phyloP scores from a whole-genome alignment of 768 basidiomycete genomes.

The Tulasnella sp. region DNA sequence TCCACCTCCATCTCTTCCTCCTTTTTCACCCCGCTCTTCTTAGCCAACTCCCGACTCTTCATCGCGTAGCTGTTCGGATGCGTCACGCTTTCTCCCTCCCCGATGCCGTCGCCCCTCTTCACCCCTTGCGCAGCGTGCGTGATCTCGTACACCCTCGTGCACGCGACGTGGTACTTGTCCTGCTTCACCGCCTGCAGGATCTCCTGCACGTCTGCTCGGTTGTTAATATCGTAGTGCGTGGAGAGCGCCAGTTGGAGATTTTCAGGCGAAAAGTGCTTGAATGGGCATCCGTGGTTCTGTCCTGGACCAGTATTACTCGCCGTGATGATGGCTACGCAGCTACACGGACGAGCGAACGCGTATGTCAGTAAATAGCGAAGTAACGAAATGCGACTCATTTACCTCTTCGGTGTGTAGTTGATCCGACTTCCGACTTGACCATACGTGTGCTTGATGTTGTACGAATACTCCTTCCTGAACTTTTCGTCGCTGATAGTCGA shows the following conservation, averaged over 20 bases:
- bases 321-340: conserved; percentile 83
- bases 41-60: conserved; percentile 16
- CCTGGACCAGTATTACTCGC: conserved; percentile 50
- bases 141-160: conserved; percentile 92
- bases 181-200: conserved; percentile 68
- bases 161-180: conserved; percentile 86
- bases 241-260: conserved; percentile 65
- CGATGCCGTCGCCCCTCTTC: conserved; percentile 82
- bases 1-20: conserved; percentile 6
- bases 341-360: conserved; percentile 23
- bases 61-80: conserved; percentile 73
- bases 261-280: conserved; percentile 73
- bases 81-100: conserved; percentile 73
- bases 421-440: conserved; percentile 90
- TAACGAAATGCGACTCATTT: not conserved
- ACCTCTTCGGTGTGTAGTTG: conserved; percentile 83
- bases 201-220: conserved; percentile 62
- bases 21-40: not conserved
- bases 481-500: conserved; percentile 72
- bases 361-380: not conserved
- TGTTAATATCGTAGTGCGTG: conserved; percentile 21
- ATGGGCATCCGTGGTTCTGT: conserved; percentile 84
- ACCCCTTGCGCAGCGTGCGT: conserved; percentile 60
- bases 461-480: conserved; percentile 96
- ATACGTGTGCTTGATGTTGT: conserved; percentile 92